These are phyloP conservation scores for Erysimum cheiranthoides DNA, from an alignment of 345 rosid species.

Conservation along the genomic window DNA sequence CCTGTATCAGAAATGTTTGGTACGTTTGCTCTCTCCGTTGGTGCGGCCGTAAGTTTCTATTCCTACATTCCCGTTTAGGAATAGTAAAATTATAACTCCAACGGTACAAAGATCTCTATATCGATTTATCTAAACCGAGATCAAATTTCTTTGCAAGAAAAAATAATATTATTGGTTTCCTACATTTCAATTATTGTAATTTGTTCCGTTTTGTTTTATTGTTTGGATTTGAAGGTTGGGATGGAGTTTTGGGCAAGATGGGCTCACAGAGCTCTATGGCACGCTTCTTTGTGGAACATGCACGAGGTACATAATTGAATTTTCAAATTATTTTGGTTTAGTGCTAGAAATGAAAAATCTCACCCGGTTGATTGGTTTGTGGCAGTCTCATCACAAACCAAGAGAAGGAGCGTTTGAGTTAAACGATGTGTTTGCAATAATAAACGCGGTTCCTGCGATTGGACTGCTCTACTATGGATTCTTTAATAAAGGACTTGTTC, in stretches of 20 bases:
- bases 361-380: not conserved
- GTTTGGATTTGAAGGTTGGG: constrained; percentile 58
- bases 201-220: too few species aligned
- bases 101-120: not conserved
- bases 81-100: not conserved
- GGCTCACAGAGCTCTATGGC: constrained; percentile 97
- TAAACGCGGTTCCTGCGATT: constrained; percentile 88
- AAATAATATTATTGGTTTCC: too few species aligned
- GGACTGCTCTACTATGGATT: constrained; percentile 76
- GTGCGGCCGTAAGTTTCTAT: constrained; percentile 76
- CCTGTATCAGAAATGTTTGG: constrained; percentile 81
- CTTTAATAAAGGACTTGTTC: constrained; percentile 77
- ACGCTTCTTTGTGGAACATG: constrained; percentile 90
- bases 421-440: constrained; percentile 88
- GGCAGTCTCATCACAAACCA: constrained; percentile 90
- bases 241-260: constrained; percentile 99
- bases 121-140: not conserved
- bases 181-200: too few species aligned
- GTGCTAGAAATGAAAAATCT: not conserved
- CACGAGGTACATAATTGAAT: constrained; percentile 63
- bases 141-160: too few species aligned
- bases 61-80: not conserved
- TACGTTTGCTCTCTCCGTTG: constrained; percentile 86
- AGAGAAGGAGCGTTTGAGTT: constrained; percentile 92
- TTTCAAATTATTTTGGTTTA: not conserved